Percentiles rank a stretch among this genome's conserved stretches.
These are phyloP conservation scores for Citrus sp. DNA, from an alignment of 345 rosid genomes.

Conservation along the genomic window DNA sequence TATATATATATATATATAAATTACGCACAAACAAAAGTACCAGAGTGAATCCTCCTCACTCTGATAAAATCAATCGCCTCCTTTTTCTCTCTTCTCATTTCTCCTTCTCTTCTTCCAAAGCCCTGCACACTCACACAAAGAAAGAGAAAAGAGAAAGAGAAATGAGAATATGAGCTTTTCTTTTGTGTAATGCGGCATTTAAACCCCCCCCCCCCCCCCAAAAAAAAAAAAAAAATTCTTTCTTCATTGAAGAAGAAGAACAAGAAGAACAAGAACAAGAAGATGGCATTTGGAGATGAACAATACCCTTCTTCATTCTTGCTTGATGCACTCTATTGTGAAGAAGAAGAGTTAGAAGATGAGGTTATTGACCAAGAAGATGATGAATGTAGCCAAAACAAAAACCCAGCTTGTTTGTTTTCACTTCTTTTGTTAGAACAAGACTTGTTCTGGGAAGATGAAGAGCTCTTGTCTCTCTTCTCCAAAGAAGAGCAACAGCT, in stretches of 20 bases:
- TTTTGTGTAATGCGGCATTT: slow-evolving; percentile 22
- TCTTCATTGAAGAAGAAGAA: slow-evolving; percentile 43
- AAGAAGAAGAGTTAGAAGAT: slow-evolving; percentile 55
- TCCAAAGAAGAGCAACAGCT: slow-evolving; percentile 47
- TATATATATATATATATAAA: background rate
- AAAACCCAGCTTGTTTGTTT: slow-evolving; percentile 16
- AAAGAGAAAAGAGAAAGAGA: slow-evolving; percentile 22
- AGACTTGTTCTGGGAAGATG: slow-evolving; percentile 76
- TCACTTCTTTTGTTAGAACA: slow-evolving; percentile 48
- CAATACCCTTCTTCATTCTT: slow-evolving; percentile 29
- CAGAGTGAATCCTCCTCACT: slow-evolving; percentile 53
- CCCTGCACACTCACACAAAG: slow-evolving; percentile 5
- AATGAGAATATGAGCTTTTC: slow-evolving; percentile 27
- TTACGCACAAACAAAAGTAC: slow-evolving; percentile 29
- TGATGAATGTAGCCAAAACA: background rate
- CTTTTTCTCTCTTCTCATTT: slow-evolving; percentile 26
- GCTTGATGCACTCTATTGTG: slow-evolving; percentile 67
- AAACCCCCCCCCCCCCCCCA: slow-evolving; percentile 1
- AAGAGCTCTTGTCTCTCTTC: slow-evolving; percentile 65
- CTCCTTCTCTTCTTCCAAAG: slow-evolving; percentile 15
- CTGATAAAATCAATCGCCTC: slow-evolving; percentile 33
- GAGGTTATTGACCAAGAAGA: slow-evolving; percentile 23
- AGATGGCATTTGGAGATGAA: slow-evolving; percentile 3
- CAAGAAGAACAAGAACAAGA: slow-evolving; percentile 49
- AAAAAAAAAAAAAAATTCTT: slow-evolving; percentile 1